phyloP scores from a whole-genome alignment of 1,139 yeast species.

The Saccharomyces hybrid region DNA sequence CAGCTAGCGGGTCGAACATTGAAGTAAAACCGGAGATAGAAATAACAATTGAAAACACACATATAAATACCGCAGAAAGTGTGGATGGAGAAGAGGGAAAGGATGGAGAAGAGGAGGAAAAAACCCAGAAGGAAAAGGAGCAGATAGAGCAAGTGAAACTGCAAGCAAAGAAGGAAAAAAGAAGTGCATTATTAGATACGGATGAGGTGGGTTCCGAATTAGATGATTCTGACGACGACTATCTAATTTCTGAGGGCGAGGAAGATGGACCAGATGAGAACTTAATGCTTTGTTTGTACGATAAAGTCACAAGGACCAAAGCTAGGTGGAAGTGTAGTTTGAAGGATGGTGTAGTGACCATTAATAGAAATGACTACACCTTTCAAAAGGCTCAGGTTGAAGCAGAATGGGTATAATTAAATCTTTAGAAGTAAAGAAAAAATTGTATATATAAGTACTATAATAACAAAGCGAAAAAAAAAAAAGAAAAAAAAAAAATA shows the following conservation, averaged over 20 bases:
- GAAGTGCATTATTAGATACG: conserved; percentile 37
- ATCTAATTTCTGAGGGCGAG: conserved; percentile 40
- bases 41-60: not conserved
- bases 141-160: not conserved
- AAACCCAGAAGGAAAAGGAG: conserved; percentile 11
- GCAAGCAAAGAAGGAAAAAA: conserved; percentile 23
- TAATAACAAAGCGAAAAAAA: not conserved
- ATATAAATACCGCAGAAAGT: not conserved
- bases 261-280: conserved; percentile 65
- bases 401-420: conserved; percentile 62
- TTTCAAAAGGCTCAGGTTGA: conserved; percentile 93
- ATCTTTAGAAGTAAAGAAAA: not conserved
- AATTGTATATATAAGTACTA: not conserved
- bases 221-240: conserved; percentile 52
- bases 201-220: conserved; percentile 60
- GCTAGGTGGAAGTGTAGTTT: conserved; percentile 96
- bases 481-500: not conserved
- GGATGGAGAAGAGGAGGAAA: conserved; percentile 8
- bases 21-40: not conserved
- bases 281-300: conserved; percentile 89
- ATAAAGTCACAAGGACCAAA: conserved; percentile 89
- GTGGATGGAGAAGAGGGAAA: conserved; percentile 11
- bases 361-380: conserved; percentile 86
- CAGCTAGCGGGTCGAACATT: not conserved
- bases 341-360: conserved; percentile 90